phyloP scores from a whole-genome alignment of 2,329 filamentous ascomycete species.

The Pseudogymnoascus destructans region DNA sequence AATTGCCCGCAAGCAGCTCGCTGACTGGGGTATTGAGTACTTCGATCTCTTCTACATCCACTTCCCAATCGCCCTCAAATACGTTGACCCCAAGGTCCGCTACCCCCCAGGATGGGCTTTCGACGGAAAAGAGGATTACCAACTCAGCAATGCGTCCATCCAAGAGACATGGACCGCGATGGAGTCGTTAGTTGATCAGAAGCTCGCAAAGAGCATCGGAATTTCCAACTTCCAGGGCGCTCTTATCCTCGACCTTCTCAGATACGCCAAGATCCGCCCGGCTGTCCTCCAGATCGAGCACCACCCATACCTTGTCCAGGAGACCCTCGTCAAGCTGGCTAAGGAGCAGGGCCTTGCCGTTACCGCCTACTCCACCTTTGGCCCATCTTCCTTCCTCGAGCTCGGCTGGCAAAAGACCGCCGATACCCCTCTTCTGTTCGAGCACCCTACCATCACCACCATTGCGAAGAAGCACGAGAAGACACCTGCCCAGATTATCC shows the following conservation, averaged over 20 bases:
- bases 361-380: constrained; percentile 77
- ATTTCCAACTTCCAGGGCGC: constrained; percentile 73
- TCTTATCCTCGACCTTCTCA: constrained; percentile 65
- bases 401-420: constrained; percentile 57
- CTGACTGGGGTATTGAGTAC: constrained; percentile 76
- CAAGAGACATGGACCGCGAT: constrained; percentile 75
- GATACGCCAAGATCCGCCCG: constrained; percentile 61
- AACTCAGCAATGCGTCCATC: constrained; percentile 55
- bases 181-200: constrained; percentile 58
- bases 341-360: constrained; percentile 57
- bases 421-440: constrained; percentile 54
- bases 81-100: constrained; percentile 64
- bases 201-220: constrained; percentile 61
- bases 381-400: constrained; percentile 66
- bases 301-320: constrained; percentile 77
- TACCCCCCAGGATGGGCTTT: constrained; percentile 71
- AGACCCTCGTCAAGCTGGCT: constrained; percentile 55
- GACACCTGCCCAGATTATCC: constrained; percentile 65
- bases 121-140: constrained; percentile 47
- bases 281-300: constrained; percentile 80
- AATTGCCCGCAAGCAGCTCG: constrained; percentile 63
- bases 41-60: constrained; percentile 85
- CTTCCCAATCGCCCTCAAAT: constrained; percentile 78
- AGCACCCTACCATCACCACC: constrained; percentile 49
- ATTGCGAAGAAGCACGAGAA: constrained; percentile 59